Base-by-base conservation (phyloP, 768 basidiomycete species). In the Asterophora parasitica region DNA sequence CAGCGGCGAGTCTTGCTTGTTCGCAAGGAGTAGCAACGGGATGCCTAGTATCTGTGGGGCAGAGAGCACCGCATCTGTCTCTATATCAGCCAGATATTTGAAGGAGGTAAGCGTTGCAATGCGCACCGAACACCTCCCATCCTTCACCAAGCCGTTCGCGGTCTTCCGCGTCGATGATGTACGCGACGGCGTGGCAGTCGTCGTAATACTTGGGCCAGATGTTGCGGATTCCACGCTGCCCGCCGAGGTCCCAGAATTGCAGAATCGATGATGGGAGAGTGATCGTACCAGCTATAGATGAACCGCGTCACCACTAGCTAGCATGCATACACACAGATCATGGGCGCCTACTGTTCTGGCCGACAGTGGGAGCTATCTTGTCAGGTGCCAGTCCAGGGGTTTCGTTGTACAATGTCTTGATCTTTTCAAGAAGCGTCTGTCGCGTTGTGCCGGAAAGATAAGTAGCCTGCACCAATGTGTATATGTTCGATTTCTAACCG, bases 191-290 rank as follows among this genome's bases (percentile, higher is more conserved):
- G 64, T 99, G 95, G 54, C 93, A 96, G 62, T 97, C 93, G 46
- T 91, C 87, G 64, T 95, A 97, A 67, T 99, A 99, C 47, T 80
- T 75, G 50, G 85, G 82, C 94, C 95, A 98, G 55, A 99, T 95
- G 30, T 83, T 85, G 23, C 95, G 78, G 33, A 99, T 95, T 17
- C 94, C 92, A 1, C 86, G 74, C 62, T 98, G 95, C 0, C 95
- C 95, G 9, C 96, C 95, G 8, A 99, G 75, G 61, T 99, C 96
- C 83, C 92, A 96, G 75, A 98, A 97, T 61, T 92, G 90, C 20
- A 98, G 79, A 23, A 95, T 87, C 0, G 92, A 93, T 0, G 93
- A 95, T 0, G 96, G 92, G 4, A 99, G 76, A 0, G 83, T 84
- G 50, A 98, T 93, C 63, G 90, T 91, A 32, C 95, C 96, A 65